Evolutionary conservation across 169 alveolate species (phyloP).

Genomic region (Cyclospora cayetanensis): DNA sequence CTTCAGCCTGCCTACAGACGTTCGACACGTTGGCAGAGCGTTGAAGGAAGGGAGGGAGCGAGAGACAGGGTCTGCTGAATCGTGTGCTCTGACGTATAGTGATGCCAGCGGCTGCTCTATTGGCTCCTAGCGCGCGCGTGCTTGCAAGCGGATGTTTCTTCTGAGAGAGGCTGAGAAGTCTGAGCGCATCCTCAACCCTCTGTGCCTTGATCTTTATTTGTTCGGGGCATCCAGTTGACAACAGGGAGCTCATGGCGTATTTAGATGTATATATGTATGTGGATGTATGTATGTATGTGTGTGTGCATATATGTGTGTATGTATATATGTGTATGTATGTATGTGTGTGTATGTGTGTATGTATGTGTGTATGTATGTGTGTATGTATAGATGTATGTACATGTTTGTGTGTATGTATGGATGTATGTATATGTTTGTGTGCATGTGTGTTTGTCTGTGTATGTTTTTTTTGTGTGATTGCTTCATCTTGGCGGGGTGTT

Average conservation of each 20-base stretch:
- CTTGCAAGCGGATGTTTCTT: background rate
- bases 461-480: background rate
- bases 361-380: background rate
- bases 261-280: background rate
- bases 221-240: no score
- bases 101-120: background rate
- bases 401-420: no score
- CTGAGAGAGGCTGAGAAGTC: no score
- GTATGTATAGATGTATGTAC: no score
- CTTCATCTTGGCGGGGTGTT: no score
- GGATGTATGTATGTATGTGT: background rate
- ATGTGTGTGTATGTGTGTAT: background rate
- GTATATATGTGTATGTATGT: background rate
- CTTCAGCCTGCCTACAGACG: no score
- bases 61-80: background rate
- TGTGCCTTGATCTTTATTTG: background rate
- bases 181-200: background rate
- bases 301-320: constrained; percentile 5
- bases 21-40: no score
- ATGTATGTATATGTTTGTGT: no score
- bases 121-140: background rate
- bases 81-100: background rate
- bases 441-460: no score
- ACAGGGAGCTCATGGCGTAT: background rate
- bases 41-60: no score